These are phyloP conservation scores for Cladophialophora immunda DNA, from an alignment of 2,329 filamentous ascomycete species.

Conservation along the genomic window DNA sequence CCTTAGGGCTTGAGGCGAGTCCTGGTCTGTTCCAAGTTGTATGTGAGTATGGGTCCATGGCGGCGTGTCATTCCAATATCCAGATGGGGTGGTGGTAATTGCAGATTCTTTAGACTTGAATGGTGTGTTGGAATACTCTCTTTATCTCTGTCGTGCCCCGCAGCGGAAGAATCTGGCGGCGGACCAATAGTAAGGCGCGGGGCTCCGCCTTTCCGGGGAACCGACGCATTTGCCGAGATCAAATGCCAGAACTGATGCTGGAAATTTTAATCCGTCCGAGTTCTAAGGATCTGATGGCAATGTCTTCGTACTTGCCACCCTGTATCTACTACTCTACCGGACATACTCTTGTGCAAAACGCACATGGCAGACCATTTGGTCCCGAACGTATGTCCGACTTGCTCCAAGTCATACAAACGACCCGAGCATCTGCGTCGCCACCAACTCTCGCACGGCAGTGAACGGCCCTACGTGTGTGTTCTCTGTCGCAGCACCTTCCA, in stretches of 20 bases:
- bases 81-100: background rate
- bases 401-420: constrained; percentile 49
- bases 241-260: background rate
- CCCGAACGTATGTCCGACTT: constrained; percentile 45
- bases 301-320: background rate
- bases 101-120: background rate
- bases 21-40: background rate
- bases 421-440: constrained; percentile 51
- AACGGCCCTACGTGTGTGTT: constrained; percentile 47
- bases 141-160: too few relatives aligned
- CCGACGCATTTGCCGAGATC: constrained; percentile 1
- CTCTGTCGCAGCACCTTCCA: constrained; percentile 48
- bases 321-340: background rate
- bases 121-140: too few relatives aligned
- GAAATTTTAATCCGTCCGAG: background rate
- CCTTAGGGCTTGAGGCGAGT: background rate
- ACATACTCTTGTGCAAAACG: background rate
- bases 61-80: background rate
- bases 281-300: background rate
- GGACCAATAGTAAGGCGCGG: background rate
- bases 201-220: constrained; percentile 1
- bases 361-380: constrained; percentile 17
- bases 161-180: too few relatives aligned
- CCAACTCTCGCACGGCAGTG: constrained; percentile 45
- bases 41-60: background rate